Conservation (phyloP, 257 asterid genomes). For the Solanum etuberosum region DNA sequence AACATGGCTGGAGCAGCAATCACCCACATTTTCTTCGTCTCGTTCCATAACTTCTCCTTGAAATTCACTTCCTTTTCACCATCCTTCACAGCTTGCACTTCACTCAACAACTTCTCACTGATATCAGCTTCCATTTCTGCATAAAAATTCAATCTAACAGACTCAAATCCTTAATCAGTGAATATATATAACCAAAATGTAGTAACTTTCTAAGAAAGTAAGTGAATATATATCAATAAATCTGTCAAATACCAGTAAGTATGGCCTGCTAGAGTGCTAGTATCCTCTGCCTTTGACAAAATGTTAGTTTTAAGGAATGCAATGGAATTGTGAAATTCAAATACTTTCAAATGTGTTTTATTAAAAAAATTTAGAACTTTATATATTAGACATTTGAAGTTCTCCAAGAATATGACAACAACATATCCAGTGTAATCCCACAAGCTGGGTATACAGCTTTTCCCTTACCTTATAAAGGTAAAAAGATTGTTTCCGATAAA, state of each 20-base stretch:
- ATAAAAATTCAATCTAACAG: background rate
- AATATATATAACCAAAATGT: background rate
- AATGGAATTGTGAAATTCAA: background rate
- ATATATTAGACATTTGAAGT: too few species aligned
- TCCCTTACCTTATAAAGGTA: too few species aligned
- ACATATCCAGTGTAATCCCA: background rate
- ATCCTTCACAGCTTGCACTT: background rate
- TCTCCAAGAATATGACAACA: background rate
- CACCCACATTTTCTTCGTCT: slow-evolving; percentile 36
- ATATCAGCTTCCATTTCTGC: slow-evolving; percentile 18
- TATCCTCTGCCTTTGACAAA: background rate
- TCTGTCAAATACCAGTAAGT: background rate
- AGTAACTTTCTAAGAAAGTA: background rate
- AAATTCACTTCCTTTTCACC: background rate
- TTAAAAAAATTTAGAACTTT: background rate
- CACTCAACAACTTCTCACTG: slow-evolving; percentile 6
- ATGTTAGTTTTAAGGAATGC: background rate
- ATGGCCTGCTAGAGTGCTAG: background rate
- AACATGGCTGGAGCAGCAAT: slow-evolving; percentile 46
- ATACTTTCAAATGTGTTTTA: background rate
- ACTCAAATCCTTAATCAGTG: background rate
- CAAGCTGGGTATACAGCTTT: background rate
- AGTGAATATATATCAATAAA: background rate
- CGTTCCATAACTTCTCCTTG: slow-evolving; percentile 14
- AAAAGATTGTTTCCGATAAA: background rate